Evolutionary conservation across 2,329 filamentous ascomycete genomes (phyloP).

Genomic region (Leptographium radiaticola): DNA sequence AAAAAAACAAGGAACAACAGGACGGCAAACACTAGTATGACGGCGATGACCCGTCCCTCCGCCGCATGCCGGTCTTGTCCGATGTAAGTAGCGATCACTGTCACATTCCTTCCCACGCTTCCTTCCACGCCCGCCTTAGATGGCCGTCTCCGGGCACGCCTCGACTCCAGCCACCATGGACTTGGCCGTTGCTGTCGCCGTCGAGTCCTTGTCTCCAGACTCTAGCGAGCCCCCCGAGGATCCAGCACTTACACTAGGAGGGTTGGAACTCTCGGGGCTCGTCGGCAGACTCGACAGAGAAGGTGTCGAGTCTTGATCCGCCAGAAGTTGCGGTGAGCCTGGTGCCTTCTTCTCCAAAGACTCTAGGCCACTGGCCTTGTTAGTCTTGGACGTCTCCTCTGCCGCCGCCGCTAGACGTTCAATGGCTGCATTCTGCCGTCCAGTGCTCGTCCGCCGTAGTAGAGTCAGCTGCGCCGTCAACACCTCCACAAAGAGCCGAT

Average conservation of each 20-base stretch:
- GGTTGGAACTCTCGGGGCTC: constrained; percentile 53
- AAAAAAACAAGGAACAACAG: background rate
- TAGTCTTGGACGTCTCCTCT: constrained; percentile 20
- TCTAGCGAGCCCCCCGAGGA: constrained; percentile 24
- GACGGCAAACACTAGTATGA: no score
- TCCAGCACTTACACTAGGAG: constrained; percentile 50
- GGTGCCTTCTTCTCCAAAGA: constrained; percentile 9
- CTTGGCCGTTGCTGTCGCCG: background rate
- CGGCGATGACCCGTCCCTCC: no score
- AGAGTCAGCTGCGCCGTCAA: constrained; percentile 48
- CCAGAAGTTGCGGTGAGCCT: constrained; percentile 25
- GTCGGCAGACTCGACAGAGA: constrained; percentile 56
- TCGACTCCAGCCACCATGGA: background rate
- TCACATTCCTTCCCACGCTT: no score
- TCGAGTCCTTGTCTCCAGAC: background rate
- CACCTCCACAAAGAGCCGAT: constrained; percentile 45
- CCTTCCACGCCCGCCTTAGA: background rate
- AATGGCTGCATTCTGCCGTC: constrained; percentile 53
- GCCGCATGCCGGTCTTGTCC: background rate
- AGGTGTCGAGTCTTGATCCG: constrained; percentile 45
- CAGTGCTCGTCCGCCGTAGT: constrained; percentile 51
- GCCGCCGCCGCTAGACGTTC: constrained; percentile 36
- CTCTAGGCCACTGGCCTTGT: background rate
- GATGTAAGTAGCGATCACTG: no score
- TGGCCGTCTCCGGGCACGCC: background rate